Base-by-base conservation (phyloP, 1,284 basidiomycete species). In the Naganishia albida region DNA sequence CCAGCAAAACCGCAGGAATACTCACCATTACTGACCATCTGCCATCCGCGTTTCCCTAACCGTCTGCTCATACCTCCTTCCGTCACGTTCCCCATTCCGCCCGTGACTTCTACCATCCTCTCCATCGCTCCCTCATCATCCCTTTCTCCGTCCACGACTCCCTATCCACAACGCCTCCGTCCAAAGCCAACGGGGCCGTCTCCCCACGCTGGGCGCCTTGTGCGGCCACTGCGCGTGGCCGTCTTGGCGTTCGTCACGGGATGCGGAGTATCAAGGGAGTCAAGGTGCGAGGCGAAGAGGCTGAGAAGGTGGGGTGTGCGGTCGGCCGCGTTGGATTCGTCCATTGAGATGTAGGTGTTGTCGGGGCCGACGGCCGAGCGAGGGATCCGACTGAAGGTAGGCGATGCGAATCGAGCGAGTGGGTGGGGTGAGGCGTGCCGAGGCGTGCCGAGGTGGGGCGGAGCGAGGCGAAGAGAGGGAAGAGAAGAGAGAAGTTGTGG, bases 301-400 rank as follows among this genome's bases (percentile, higher is more conserved):
- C 72, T 68, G 1, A 85, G 78, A 53, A 83, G 74, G 4, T 73
- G 68, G 8, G 81, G 78, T 1, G 83, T 82, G 1, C 68, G 68
- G 70, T 86, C 85, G 39, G 66, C 52, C 39, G 83, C 84, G 69
- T 83, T 79, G 59, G 82, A 83, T 72, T 86, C 85, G 70, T 85
- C 80, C 59, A 86, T 77, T n/a, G 84, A 85, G 6, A 86, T 78
- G 68, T 81, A 86, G 18, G 82, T 81, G 55, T 85, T 84, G 51
- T 81, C 77, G 2, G 75, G 68, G 10, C 85, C 85, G 40, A 86
- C 78, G 72, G 80, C 81, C n/a, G n/a, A n/a, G n/a, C n/a, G n/a
- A n/a, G n/a, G n/a, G n/a, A n/a, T n/a, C n/a, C n/a, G n/a, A n/a
- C n/a, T n/a, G n/a, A n/a, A n/a, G n/a, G n/a, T n/a, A n/a, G n/a